These are phyloP conservation scores for Cyclocybe aegerita DNA, from an alignment of 768 basidiomycete species.

Conservation along the genomic window DNA sequence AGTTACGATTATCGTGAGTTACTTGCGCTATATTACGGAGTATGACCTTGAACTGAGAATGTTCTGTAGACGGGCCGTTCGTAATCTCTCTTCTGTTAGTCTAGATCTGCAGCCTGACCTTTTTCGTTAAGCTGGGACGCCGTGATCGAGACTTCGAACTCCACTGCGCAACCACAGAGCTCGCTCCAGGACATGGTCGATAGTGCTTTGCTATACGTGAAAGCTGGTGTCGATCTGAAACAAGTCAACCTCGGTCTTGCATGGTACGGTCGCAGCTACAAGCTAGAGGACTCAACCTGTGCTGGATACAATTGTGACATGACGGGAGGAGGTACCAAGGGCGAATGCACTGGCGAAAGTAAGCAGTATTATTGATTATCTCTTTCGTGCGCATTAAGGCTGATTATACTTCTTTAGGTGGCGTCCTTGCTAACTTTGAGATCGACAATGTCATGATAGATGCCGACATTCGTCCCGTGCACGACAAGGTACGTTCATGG, in stretches of 20 bases:
- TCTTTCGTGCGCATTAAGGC: no score
- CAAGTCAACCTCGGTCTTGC: constrained; percentile 21
- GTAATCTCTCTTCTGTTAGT: no score
- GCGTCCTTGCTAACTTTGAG: no score
- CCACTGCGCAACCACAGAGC: constrained; percentile 21
- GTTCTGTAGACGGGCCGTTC: no score
- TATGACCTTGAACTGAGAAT: no score
- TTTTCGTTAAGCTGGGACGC: constrained; percentile 16
- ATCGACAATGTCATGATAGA: no score
- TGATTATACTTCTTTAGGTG: no score
- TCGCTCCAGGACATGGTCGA: constrained; percentile 19
- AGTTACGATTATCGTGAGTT: constrained; percentile 24
- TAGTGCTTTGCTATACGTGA: constrained; percentile 15
- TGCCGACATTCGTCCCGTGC: no score
- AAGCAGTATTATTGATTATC: no score
- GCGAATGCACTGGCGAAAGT: constrained; percentile 7
- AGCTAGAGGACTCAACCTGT: constrained; percentile 9
- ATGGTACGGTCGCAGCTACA: constrained; percentile 20
- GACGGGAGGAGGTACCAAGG: constrained; percentile 13
- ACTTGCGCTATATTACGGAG: no score
- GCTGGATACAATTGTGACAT: constrained; percentile 16
- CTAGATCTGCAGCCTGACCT: no score
- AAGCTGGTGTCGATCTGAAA: constrained; percentile 17
- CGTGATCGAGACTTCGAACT: constrained; percentile 15
- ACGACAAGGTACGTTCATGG: no score